Evolutionary conservation across 108 stramenopile species (phyloP).

Genomic region (Parietichytrium sp.): DNA sequence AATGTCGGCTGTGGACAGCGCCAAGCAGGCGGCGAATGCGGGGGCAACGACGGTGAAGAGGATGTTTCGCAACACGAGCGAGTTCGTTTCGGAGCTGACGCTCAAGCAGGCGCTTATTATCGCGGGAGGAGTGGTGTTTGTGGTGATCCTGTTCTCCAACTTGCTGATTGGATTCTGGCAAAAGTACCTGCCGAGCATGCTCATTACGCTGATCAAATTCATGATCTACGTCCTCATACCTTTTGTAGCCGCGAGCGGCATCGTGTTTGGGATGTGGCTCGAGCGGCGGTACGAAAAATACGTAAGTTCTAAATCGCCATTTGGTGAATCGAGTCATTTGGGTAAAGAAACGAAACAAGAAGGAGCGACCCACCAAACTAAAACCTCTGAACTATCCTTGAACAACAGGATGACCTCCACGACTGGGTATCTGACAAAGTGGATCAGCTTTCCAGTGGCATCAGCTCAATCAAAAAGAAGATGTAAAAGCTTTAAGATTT

Average conservation of each 20-base stretch:
- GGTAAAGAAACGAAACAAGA: no score
- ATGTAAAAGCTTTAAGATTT: no score
- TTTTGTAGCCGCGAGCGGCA: neutral
- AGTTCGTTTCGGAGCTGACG: neutral
- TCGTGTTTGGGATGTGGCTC: conserved; percentile 33
- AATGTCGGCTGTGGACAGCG: conserved; percentile 14
- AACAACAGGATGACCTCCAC: conserved; percentile 26
- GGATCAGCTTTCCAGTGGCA: no score
- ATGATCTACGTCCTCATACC: neutral
- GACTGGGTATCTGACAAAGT: no score
- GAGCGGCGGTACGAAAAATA: conserved; percentile 23
- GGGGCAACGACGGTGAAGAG: neutral
- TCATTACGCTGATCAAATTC: conserved; percentile 3
- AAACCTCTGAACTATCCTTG: no score
- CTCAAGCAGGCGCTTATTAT: neutral
- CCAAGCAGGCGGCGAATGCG: neutral
- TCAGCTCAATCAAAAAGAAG: no score
- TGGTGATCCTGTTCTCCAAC: conserved; percentile 18
- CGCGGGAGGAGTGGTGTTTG: neutral
- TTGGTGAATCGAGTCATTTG: no score
- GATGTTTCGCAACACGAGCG: neutral
- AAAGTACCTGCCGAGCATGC: neutral
- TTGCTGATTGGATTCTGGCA: conserved; percentile 35
- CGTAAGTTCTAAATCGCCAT: no score
- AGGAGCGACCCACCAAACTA: no score